These are phyloP conservation scores for Vachellia pachyceras DNA, from an alignment of 306 rosid genomes.

Conservation along the genomic window DNA sequence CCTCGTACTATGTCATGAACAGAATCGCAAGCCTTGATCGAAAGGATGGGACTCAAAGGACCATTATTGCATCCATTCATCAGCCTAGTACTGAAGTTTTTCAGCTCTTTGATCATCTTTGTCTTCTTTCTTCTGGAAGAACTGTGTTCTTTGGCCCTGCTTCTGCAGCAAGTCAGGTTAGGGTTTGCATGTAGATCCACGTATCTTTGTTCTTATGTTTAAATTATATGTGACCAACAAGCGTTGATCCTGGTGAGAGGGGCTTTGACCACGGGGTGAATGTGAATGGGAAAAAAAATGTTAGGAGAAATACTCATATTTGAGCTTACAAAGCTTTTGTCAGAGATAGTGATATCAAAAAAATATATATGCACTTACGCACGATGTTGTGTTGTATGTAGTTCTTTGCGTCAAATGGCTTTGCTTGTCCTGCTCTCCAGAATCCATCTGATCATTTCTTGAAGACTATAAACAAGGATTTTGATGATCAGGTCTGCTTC, in stretches of 20 bases:
- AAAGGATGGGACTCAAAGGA: conserved; percentile 47
- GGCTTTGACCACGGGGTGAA: too few species aligned
- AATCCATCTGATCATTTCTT: conserved; percentile 80
- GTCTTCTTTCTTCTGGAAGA: conserved; percentile 68
- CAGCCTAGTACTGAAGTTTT: conserved; percentile 79
- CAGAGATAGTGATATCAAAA: too few species aligned
- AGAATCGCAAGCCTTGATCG: conserved; percentile 51
- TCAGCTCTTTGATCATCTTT: conserved; percentile 66
- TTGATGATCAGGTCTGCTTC: conserved; percentile 39
- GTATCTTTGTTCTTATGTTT: neutral
- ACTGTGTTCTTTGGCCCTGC: conserved; percentile 78
- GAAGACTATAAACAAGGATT: conserved; percentile 79
- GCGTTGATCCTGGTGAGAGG: too few species aligned
- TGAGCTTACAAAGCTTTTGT: too few species aligned
- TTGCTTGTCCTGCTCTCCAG: conserved; percentile 68
- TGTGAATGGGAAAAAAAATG: too few species aligned
- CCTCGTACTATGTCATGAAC: conserved; percentile 75
- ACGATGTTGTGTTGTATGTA: conserved; percentile 38
- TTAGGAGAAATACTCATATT: too few species aligned
- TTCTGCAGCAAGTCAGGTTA: conserved; percentile 62
- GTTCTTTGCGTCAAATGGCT: conserved; percentile 74
- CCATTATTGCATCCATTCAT: conserved; percentile 68
- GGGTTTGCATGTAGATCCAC: neutral
- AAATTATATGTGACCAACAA: too few species aligned
- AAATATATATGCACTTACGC: neutral